phyloP scores from a whole-genome alignment of 192 early-diverging fungal genomes.

The Obelidium mucronatum region DNA sequence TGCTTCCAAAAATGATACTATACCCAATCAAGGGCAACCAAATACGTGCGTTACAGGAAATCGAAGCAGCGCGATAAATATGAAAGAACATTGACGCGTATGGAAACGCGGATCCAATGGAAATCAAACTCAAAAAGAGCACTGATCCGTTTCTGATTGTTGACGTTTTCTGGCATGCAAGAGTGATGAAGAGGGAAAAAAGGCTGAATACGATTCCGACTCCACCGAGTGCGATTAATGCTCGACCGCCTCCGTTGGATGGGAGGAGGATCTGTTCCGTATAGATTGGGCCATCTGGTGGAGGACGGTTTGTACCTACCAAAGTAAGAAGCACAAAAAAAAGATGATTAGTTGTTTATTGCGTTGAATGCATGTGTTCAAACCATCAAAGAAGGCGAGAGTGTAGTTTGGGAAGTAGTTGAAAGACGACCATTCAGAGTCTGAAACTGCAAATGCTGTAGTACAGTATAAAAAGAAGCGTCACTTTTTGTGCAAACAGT shows the following conservation, averaged over 20 bases:
- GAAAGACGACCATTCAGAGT: neutral
- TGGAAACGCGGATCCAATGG: neutral
- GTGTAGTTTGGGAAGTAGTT: neutral
- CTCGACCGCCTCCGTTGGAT: neutral
- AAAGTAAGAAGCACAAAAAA: too few species aligned
- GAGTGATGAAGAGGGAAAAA: neutral
- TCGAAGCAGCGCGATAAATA: neutral
- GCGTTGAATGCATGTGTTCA: neutral
- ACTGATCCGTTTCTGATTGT: neutral
- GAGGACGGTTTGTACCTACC: neutral
- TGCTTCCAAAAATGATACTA: neutral
- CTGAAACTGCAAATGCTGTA: neutral
- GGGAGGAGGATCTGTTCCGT: neutral
- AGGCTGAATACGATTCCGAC: neutral
- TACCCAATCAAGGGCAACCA: neutral
- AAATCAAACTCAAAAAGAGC: neutral
- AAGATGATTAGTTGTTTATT: neutral
- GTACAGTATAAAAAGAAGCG: neutral
- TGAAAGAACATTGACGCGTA: neutral
- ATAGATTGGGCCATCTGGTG: neutral
- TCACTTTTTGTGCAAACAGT: too few species aligned
- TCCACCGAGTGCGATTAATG: neutral
- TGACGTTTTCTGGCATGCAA: neutral
- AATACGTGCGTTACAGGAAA: neutral
- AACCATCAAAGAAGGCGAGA: neutral